phyloP scores from a whole-genome alignment of 192 early-diverging fungal species.

The Podila epigama region DNA sequence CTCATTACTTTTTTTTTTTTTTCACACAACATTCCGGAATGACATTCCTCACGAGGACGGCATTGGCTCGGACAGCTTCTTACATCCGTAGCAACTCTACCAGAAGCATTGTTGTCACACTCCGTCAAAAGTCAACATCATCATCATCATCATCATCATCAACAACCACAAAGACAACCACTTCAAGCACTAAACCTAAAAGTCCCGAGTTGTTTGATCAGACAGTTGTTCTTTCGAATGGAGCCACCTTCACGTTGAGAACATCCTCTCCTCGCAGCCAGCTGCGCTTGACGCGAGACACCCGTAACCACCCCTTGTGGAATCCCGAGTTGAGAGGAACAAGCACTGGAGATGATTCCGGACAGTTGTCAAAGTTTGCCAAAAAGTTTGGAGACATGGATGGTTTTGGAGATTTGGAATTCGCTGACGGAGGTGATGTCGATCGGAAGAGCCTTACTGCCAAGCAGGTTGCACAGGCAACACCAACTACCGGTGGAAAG shows the following conservation, averaged over 20 bases:
- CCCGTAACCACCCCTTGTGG: conserved; percentile 94
- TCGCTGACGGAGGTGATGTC: conserved; percentile 54
- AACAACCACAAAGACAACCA: conserved; percentile 7
- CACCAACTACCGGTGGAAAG: conserved; percentile 17
- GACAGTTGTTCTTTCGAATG: conserved; percentile 88
- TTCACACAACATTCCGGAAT: no score
- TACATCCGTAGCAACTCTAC: not conserved
- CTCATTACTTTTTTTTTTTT: no score
- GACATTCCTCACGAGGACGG: conserved; percentile 27
- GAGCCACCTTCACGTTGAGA: conserved; percentile 81
- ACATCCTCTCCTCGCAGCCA: conserved; percentile 87
- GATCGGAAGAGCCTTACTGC: conserved; percentile 39
- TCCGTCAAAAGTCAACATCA: conserved; percentile 22
- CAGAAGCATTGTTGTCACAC: not conserved
- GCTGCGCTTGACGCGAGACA: conserved; percentile 89
- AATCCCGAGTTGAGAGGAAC: conserved; percentile 71
- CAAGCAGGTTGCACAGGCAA: conserved; percentile 39
- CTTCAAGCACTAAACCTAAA: conserved; percentile 2
- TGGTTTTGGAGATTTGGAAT: conserved; percentile 58
- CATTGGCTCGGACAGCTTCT: conserved; percentile 16
- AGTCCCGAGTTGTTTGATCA: conserved; percentile 81
- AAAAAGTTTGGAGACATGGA: conserved; percentile 77
- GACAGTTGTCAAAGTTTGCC: conserved; percentile 83
- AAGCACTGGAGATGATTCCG: conserved; percentile 77
- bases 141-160: not conserved